Conservation (phyloP, 2,329 filamentous ascomycete genomes). For the Leptographium radiaticola region DNA sequence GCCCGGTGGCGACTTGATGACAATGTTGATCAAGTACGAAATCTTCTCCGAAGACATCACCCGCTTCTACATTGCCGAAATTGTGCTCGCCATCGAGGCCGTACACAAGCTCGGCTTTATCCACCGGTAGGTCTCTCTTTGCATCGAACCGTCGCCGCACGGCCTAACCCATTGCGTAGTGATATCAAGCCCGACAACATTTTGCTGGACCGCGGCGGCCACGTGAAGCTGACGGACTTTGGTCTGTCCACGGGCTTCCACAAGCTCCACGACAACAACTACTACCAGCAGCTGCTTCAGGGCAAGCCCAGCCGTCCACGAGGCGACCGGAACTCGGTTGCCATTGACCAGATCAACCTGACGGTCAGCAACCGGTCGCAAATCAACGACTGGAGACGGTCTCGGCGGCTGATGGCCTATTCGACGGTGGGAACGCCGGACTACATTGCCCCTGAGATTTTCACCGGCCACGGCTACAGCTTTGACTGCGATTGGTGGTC, state of each 20-base stretch:
- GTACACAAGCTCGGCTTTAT: slow-evolving; percentile 98
- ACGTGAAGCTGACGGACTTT: slow-evolving; percentile 97
- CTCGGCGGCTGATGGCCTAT: slow-evolving; percentile 88
- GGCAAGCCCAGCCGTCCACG: slow-evolving; percentile 60
- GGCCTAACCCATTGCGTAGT: slow-evolving; percentile 30
- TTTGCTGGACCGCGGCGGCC: slow-evolving; percentile 82
- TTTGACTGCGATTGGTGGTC: slow-evolving; percentile 99
- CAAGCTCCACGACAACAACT: slow-evolving; percentile 93
- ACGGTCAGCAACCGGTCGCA: slow-evolving; percentile 95
- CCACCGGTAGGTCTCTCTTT: slow-evolving; percentile 44
- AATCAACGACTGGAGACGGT: slow-evolving; percentile 98
- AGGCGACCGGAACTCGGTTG: slow-evolving; percentile 81
- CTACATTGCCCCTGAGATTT: slow-evolving; percentile 97
- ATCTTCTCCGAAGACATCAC: slow-evolving; percentile 99
- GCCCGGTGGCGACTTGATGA: slow-evolving; percentile 97
- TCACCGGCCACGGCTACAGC: slow-evolving; percentile 89
- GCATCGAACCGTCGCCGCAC: too few species aligned
- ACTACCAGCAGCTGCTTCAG: slow-evolving; percentile 92
- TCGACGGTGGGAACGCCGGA: slow-evolving; percentile 96
- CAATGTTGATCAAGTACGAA: slow-evolving; percentile 99
- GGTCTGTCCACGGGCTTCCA: slow-evolving; percentile 96
- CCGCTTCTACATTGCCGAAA: slow-evolving; percentile 97
- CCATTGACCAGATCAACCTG: slow-evolving; percentile 93
- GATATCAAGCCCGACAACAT: slow-evolving; percentile 99
- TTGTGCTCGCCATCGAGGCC: slow-evolving; percentile 94